Conservation (phyloP, 1,284 basidiomycete species). For the Trametes versicolor region DNA sequence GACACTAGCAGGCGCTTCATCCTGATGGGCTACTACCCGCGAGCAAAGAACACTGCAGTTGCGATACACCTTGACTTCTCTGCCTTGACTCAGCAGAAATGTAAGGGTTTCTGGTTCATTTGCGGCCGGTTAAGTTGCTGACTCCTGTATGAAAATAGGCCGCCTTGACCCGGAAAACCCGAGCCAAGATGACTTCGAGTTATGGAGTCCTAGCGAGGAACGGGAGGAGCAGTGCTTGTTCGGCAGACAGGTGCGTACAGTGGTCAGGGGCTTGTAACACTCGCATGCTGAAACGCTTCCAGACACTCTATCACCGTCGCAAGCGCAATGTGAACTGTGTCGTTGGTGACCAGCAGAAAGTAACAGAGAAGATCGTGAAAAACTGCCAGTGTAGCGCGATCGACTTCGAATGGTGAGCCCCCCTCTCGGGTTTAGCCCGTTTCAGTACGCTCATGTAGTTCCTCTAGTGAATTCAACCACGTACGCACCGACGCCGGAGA, state of each 20-base stretch:
- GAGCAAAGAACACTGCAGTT: constrained; percentile 60
- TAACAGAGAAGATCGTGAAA: constrained; percentile 61
- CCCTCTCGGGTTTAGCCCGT: not conserved
- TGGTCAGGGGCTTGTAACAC: not conserved
- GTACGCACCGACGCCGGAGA: constrained; percentile 71
- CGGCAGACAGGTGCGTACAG: constrained; percentile 76
- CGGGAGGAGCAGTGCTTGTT: constrained; percentile 85
- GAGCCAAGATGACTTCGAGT: constrained; percentile 89
- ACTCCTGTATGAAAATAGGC: constrained; percentile 55
- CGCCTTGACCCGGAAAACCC: constrained; percentile 75
- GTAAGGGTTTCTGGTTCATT: constrained; percentile 55
- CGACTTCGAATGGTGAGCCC: constrained; percentile 92
- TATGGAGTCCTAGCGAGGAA: constrained; percentile 93
- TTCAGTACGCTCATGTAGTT: not conserved
- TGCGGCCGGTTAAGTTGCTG: constrained; percentile 24
- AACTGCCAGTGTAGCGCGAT: constrained; percentile 77
- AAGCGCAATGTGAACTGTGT: constrained; percentile 84
- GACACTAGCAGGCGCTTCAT: constrained; percentile 95
- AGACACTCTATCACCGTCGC: constrained; percentile 91
- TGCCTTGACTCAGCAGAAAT: constrained; percentile 76
- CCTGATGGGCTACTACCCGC: constrained; percentile 76
- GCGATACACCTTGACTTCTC: constrained; percentile 93
- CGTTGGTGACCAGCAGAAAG: constrained; percentile 76
- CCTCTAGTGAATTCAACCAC: constrained; percentile 88
- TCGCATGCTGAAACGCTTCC: constrained; percentile 11